Base-by-base conservation (phyloP, 2,329 filamentous ascomycete species). In the Chaetomiaceae sp. region DNA sequence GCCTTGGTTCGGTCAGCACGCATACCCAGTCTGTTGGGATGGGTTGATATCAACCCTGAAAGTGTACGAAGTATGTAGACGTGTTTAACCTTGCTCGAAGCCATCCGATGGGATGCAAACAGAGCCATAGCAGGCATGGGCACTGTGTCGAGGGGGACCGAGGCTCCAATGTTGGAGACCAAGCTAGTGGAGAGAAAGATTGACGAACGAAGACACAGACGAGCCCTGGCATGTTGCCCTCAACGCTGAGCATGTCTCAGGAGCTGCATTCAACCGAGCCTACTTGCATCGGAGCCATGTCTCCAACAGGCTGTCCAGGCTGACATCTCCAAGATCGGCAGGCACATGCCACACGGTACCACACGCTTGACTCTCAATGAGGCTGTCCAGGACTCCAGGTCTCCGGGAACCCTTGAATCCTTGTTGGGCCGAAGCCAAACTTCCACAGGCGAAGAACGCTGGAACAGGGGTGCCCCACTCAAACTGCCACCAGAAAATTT, bases 401-500 rank as follows among this genome's bases (percentile, higher is more conserved):
- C 27, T n/a, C n/a, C n/a, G n/a, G n/a, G n/a, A n/a, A 31, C 9
- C 9, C 14, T 31, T 4, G 27, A 22, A 45, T 45, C 46, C 43
- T 38, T 25, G 37, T 27, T 27, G 25, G 9, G 25, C 5, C 25
- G 9, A 20, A 36, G 22, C 27, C 19, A 23, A 46, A 19, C 19
- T 15, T 15, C 43, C 25, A 29, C 44, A 48, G 14, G 22, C 37
- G 51, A 37, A 27, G 42, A 40, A 42, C n/a, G 38, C 22, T 9
- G 20, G 38, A 43, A 20, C 50, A 53, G 47, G 37, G 51, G 51
- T 59, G 56, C 58, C 58, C 62, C 62, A 62, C 62, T 29, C 36
- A 39, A 47, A 59, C 57, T 47, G 39, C 38, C 53, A 57, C 52
- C 56, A 57, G 60, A 62, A 63, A 63, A 63, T 55, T 63, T 63